Evolutionary conservation across 2,329 filamentous ascomycete species (phyloP).

Genomic region (Paraphaeosphaeria minitans): DNA sequence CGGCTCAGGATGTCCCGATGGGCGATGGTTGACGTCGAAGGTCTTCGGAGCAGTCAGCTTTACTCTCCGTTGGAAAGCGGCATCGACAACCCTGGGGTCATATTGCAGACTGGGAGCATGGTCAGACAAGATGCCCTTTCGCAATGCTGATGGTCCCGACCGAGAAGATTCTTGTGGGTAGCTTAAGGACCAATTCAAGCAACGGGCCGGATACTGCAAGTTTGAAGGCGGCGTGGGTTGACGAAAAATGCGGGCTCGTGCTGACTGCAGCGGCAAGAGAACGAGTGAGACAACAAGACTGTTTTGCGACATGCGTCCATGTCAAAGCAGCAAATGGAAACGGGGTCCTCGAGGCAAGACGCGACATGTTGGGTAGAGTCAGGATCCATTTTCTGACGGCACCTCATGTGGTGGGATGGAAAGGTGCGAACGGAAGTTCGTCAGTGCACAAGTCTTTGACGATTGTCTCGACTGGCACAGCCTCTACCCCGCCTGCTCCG

Average conservation of each 20-base stretch:
- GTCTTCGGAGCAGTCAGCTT: background rate
- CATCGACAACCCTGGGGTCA: background rate
- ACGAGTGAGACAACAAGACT: background rate
- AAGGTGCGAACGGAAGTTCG: slow-evolving; percentile 34
- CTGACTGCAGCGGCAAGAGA: slow-evolving; percentile 16
- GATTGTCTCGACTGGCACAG: slow-evolving; percentile 10
- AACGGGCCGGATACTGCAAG: background rate
- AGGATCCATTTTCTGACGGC: slow-evolving; percentile 7
- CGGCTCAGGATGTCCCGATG: slow-evolving; percentile 12
- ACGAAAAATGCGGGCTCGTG: slow-evolving; percentile 8
- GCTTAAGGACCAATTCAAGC: background rate
- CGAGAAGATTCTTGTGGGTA: background rate
- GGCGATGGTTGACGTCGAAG: background rate
- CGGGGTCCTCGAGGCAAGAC: background rate
- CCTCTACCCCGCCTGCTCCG: slow-evolving; percentile 18
- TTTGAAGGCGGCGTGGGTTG: background rate
- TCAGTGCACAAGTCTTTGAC: slow-evolving; percentile 24
- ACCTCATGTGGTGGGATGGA: background rate
- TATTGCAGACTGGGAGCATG: background rate
- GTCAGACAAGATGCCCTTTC: background rate
- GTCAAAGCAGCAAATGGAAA: slow-evolving; percentile 2
- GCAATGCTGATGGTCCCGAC: background rate
- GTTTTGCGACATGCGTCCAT: background rate
- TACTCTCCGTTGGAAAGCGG: slow-evolving; percentile 2
- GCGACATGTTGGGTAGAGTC: slow-evolving; percentile 9